Percentiles rank a stretch among this genome's conserved stretches.
Evolutionary conservation across 2,329 filamentous ascomycete species (phyloP).

Genomic region (Fonsecaea pugnacius): DNA sequence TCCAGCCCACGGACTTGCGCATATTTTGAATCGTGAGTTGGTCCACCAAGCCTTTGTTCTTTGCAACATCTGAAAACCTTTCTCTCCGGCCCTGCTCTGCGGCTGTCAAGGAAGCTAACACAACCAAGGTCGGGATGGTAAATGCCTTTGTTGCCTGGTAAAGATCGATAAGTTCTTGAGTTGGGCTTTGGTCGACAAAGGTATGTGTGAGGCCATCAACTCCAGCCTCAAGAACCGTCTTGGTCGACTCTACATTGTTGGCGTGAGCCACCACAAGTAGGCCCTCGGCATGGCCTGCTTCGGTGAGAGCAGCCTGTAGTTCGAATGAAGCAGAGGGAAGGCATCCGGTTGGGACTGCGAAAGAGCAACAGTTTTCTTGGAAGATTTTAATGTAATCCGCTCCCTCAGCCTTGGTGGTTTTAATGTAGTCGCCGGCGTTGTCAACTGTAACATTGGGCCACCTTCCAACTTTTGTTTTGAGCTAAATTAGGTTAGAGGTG

Average conservation of each 20-base stretch:
- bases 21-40: slow-evolving; percentile 37
- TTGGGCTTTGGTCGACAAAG: slow-evolving; percentile 36
- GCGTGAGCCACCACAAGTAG: slow-evolving; percentile 34
- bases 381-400: slow-evolving; percentile 38
- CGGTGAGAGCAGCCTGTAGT: slow-evolving; percentile 45
- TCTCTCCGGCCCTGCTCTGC: slow-evolving; percentile 32
- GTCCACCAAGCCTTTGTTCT: slow-evolving; percentile 34
- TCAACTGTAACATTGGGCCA: slow-evolving; percentile 54
- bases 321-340: slow-evolving; percentile 37
- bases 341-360: slow-evolving; percentile 36
- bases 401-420: slow-evolving; percentile 28
- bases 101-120: slow-evolving; percentile 30
- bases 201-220: slow-evolving; percentile 36
- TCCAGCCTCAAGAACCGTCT: slow-evolving; percentile 35
- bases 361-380: slow-evolving; percentile 37
- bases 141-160: slow-evolving; percentile 35
- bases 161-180: slow-evolving; percentile 28
- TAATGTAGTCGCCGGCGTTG: slow-evolving; percentile 44
- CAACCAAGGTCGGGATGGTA: slow-evolving; percentile 34
- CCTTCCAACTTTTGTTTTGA: slow-evolving; percentile 46
- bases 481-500: slow-evolving; percentile 22
- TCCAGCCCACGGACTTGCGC: slow-evolving; percentile 36
- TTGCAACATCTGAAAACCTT: slow-evolving; percentile 33
- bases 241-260: slow-evolving; percentile 29
- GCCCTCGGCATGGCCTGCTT: slow-evolving; percentile 28